Conservation (phyloP, 148 eudicot species). For the Rhododendron griersonianum region DNA sequence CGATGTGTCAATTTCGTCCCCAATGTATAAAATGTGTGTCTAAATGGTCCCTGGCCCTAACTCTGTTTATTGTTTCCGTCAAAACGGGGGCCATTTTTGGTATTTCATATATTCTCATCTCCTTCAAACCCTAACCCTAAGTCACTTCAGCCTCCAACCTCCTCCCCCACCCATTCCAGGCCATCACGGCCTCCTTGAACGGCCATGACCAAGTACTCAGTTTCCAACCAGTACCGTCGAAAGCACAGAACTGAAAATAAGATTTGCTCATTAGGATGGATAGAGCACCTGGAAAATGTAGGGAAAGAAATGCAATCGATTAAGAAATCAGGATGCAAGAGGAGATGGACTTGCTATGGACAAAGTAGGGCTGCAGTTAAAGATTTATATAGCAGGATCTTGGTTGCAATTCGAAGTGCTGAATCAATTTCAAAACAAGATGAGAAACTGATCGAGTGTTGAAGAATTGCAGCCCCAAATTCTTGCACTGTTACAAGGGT, state of each 20-base stretch:
- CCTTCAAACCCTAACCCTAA: too few species aligned
- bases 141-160: too few species aligned
- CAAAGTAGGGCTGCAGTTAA: conserved; percentile 76
- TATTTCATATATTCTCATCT: too few species aligned
- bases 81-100: too few species aligned
- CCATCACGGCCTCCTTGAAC: too few species aligned
- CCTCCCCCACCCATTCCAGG: too few species aligned
- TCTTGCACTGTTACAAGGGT: conserved; percentile 86
- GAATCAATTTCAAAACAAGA: conserved; percentile 79
- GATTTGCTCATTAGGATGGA: conserved; percentile 50
- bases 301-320: conserved; percentile 78
- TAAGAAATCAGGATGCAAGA: conserved; percentile 64
- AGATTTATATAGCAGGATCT: conserved; percentile 82
- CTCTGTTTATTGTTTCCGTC: too few species aligned
- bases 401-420: conserved; percentile 89
- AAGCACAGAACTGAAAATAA: not conserved
- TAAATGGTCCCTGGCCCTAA: too few species aligned
- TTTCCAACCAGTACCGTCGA: too few species aligned
- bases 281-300: conserved; percentile 68
- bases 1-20: too few species aligned
- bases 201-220: too few species aligned
- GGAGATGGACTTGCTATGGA: conserved; percentile 68
- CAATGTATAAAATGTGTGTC: too few species aligned
- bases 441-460: conserved; percentile 59
- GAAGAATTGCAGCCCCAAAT: conserved; percentile 90